Evolutionary conservation across 805 yeast genomes (phyloP), one percentile per base, ranked within the genome.

Genomic region (Cyberlindnera subsufficiens): DNA sequence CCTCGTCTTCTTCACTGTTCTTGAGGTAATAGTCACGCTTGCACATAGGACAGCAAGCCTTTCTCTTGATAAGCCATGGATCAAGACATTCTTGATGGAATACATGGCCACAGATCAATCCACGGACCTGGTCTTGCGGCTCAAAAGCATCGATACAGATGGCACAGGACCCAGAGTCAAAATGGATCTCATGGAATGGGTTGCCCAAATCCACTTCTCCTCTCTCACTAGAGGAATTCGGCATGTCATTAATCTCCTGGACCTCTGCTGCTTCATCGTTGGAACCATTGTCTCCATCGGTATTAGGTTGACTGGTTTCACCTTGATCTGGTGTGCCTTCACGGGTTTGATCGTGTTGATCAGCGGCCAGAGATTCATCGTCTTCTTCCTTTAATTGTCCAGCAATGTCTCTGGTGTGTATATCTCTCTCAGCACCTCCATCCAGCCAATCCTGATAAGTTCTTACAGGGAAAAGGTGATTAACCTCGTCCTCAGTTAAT

Each of bases 21-120:
- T 58, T 56, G 46, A 61, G 13, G 53, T 71, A 77, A 57, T 80
- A 81, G 57, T 80, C 88, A 29, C 82, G 65, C 55, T 86, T 84
- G 63, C 96, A 86, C 69, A 82, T 78, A 8, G 96, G 95, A 58
- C 96, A 86, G 53, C 86, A 81, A 1, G 89, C 90, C 37, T 83
- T 72, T 51, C 91, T 68, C 49, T 76, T 75, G 3, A 78, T 80
- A 37, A 86, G 66, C 95, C 95, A 86, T 2, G 90, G 90, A 49
- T 82, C 88, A 41, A 87, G 72, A 62, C 96, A 86, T 15, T 74
- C 81, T 18, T 80, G 70, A 56, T 86, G 96, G 71, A 80, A 86
- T 3, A 82, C 88, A 61, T 86, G 96, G 3, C 89, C 88, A 64
- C 96, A 86, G 10, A 84, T 67, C 35, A 87, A 68, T 0, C 87